Evolutionary conservation across 2,329 filamentous ascomycete species (phyloP).

Genomic region (Macroventuria anomochaeta): DNA sequence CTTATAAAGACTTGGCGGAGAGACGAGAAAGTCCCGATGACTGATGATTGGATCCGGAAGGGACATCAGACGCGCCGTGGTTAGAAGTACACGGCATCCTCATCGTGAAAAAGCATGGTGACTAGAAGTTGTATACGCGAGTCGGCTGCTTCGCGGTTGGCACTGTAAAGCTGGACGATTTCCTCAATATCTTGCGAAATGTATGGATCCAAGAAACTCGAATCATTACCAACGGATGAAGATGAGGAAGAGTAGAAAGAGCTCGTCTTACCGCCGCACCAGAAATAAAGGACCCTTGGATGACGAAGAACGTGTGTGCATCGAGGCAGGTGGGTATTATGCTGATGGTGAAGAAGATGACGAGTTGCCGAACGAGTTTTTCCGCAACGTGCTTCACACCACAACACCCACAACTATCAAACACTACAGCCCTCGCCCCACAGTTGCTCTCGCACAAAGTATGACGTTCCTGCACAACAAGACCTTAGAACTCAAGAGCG

Average conservation of each 20-base stretch:
- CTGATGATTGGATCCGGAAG: too few species aligned
- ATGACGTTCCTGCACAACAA: neutral
- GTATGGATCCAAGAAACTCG: neutral
- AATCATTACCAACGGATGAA: neutral
- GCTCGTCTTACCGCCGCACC: neutral
- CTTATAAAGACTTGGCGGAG: too few species aligned
- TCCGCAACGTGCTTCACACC: neutral
- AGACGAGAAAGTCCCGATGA: too few species aligned
- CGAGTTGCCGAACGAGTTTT: neutral
- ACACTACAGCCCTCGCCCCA: neutral
- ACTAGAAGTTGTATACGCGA: too few species aligned
- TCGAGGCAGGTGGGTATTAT: neutral
- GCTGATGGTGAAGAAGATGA: neutral
- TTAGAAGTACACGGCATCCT: too few species aligned
- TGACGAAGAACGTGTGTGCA: neutral
- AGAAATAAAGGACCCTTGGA: slow-evolving; percentile 9
- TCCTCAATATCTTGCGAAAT: neutral
- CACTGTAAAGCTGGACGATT: too few species aligned
- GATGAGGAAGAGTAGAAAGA: neutral
- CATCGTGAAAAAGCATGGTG: too few species aligned
- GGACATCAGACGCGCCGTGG: too few species aligned
- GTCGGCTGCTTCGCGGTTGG: too few species aligned
- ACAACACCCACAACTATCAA: neutral
- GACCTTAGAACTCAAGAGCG: neutral
- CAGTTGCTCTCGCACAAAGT: neutral